Conservation (phyloP, 345 rosid species). For the Psidium guajava region DNA sequence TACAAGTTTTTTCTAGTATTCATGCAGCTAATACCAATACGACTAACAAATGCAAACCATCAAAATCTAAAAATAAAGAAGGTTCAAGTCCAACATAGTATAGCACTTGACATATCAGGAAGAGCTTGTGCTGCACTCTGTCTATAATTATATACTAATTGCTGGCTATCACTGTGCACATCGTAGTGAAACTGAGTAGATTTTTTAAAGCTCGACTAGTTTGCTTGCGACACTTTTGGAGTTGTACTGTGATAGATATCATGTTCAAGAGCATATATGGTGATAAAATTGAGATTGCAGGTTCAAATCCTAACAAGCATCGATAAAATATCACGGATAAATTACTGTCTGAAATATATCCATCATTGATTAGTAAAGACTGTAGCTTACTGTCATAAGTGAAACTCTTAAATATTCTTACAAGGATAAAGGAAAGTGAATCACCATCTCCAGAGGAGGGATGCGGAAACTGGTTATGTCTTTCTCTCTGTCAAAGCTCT, state of each 20-base stretch:
- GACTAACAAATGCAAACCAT: neutral
- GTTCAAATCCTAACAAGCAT: neutral
- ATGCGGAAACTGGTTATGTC: conserved; percentile 31
- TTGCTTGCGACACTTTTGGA: neutral
- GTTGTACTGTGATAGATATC: neutral
- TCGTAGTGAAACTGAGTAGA: neutral
- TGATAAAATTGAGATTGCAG: neutral
- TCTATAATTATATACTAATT: neutral
- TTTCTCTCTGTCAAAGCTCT: conserved; percentile 57
- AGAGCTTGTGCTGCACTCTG: neutral
- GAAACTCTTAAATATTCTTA: conserved; percentile 11
- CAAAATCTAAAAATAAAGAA: neutral
- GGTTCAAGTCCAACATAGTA: neutral
- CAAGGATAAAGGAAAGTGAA: conserved; percentile 36
- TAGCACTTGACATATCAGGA: neutral
- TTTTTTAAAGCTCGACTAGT: neutral
- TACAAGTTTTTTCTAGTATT: neutral
- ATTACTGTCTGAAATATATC: neutral
- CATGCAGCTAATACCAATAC: neutral
- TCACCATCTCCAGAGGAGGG: conserved; percentile 60
- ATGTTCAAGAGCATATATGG: neutral
- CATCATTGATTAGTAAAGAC: neutral
- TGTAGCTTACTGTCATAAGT: neutral
- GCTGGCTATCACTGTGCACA: neutral
- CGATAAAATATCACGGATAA: neutral